A percentile compares a stretch with the other conserved stretches of the same genome.
Conservation (phyloP, 1,139 yeast genomes). For the Suhomyces chickasaworum region DNA sequence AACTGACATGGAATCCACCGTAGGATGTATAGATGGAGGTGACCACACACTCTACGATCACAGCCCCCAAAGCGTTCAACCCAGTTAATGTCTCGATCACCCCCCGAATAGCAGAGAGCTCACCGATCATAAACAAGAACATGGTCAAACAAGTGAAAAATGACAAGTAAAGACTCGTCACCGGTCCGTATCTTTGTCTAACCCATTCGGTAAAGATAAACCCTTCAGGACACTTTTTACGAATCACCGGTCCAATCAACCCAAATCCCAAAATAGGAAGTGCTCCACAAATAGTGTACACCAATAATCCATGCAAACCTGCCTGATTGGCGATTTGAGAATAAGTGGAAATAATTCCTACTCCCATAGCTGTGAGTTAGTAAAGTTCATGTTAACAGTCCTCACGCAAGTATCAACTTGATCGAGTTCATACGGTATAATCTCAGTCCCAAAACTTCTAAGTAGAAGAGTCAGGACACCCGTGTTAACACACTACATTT, state of each 20-base stretch:
- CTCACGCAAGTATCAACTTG: conserved; percentile 92
- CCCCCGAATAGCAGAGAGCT: conserved; percentile 74
- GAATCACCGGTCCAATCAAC: conserved; percentile 75
- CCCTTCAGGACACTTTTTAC: conserved; percentile 83
- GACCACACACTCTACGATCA: conserved; percentile 84
- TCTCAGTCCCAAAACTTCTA: conserved; percentile 56
- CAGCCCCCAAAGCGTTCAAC: conserved; percentile 74
- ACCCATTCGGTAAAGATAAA: conserved; percentile 97
- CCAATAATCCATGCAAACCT: conserved; percentile 86
- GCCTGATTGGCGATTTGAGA: conserved; percentile 83
- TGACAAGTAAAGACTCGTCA: conserved; percentile 74
- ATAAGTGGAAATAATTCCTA: conserved; percentile 84
- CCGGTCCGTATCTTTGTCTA: conserved; percentile 70
- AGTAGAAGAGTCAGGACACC: conserved; percentile 44
- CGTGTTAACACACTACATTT: conserved; percentile 31
- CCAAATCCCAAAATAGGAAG: conserved; percentile 84
- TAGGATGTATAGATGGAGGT: conserved; percentile 84
- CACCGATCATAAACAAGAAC: conserved; percentile 87
- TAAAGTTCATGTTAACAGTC: conserved; percentile 35
- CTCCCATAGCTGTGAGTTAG: conserved; percentile 68
- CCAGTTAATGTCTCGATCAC: conserved; percentile 82
- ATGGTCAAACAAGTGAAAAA: conserved; percentile 83
- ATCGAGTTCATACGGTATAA: conserved; percentile 79
- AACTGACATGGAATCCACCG: conserved; percentile 90
- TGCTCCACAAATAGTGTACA: conserved; percentile 80